phyloP scores from a whole-genome alignment of 2,329 filamentous ascomycete genomes.

The Fusarium zealandicum region DNA sequence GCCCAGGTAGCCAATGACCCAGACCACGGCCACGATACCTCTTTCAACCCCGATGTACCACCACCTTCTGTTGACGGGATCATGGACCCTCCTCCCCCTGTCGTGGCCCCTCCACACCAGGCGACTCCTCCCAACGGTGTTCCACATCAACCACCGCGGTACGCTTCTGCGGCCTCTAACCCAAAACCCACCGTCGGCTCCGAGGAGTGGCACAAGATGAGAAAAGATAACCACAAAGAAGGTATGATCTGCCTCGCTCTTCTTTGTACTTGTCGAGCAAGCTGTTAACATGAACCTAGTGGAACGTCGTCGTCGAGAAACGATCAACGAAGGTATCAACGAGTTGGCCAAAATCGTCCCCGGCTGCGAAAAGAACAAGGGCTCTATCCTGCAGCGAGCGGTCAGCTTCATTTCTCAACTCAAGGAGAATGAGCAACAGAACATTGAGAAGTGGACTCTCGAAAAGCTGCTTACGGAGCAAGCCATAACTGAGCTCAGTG shows the following conservation, averaged over 20 bases:
- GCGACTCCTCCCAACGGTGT: slow-evolving; percentile 52
- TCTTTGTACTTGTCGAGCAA: not conserved
- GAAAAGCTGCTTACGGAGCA: slow-evolving; percentile 91
- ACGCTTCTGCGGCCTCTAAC: slow-evolving; percentile 50
- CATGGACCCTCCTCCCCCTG: slow-evolving; percentile 39
- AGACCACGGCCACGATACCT: slow-evolving; percentile 45
- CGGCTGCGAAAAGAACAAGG: slow-evolving; percentile 98
- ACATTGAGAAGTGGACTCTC: slow-evolving; percentile 92
- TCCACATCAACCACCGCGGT: slow-evolving; percentile 45
- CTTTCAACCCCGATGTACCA: slow-evolving; percentile 46
- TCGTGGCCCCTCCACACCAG: slow-evolving; percentile 39
- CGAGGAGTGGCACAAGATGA: slow-evolving; percentile 96
- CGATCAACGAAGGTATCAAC: slow-evolving; percentile 98
- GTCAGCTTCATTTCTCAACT: slow-evolving; percentile 94
- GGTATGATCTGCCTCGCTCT: slow-evolving; percentile 63
- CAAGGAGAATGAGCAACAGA: slow-evolving; percentile 91
- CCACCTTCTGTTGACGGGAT: slow-evolving; percentile 42
- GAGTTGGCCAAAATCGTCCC: slow-evolving; percentile 97
- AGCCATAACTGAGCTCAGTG: slow-evolving; percentile 85
- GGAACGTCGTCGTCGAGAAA: slow-evolving; percentile 93
- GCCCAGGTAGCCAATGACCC: slow-evolving; percentile 54
- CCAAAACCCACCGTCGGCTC: slow-evolving; percentile 91
- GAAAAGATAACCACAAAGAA: slow-evolving; percentile 99
- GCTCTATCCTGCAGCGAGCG: slow-evolving; percentile 90
- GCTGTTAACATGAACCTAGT: slow-evolving; percentile 62